Evolutionary conservation across 495 filamentous ascomycete species (phyloP), one percentile per base, ranked within the genome.

Genomic region (Aspergillus funiculosus): DNA sequence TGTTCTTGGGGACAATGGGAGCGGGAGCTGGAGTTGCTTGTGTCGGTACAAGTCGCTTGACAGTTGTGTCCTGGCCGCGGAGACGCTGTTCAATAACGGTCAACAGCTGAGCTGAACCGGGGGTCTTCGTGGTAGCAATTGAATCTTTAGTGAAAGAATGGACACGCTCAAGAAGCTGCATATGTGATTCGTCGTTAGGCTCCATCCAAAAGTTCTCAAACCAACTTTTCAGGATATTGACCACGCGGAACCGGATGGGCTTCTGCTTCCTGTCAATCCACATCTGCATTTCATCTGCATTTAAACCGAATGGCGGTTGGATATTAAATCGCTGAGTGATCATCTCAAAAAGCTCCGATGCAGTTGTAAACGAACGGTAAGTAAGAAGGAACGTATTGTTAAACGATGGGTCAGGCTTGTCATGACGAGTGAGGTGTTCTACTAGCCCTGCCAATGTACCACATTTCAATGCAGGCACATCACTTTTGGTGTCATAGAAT

Each of bases 131-230:
- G 14, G 87, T 86, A 52, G 90, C 90, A 39, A 97, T 87, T 0
- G 85, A 86, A 51, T 95, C 89, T 61, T 85, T 87, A 19, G 89
- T 91, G 60, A 98, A 98, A 19, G 79, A 79, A 66, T 91, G 85
- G 1, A 95, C 88, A 50, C 87, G 81, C 52, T 86, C 83, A 38
- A 97, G 85, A 20, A 98, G 73, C 54, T 89, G 77, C 67, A 83
- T 86, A 28, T 85, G 87, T 18, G 82, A 79, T 28, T 92, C 86
- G 58, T 83, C 90, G 31, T 81, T 78, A 17, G 86, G 82, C 61
- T 98, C 92, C 92, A 97, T 95, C 92, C 92, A 98, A 62, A 89
- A 96, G 47, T 82, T 87, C 57, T 97, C 91, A 54, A 98, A 89
- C 92, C 92, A 98, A 62, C 80, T 94, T 73, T 96, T 97, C 51